phyloP scores from a whole-genome alignment of 2,329 filamentous ascomycete species.

The Diaporthe batatas region DNA sequence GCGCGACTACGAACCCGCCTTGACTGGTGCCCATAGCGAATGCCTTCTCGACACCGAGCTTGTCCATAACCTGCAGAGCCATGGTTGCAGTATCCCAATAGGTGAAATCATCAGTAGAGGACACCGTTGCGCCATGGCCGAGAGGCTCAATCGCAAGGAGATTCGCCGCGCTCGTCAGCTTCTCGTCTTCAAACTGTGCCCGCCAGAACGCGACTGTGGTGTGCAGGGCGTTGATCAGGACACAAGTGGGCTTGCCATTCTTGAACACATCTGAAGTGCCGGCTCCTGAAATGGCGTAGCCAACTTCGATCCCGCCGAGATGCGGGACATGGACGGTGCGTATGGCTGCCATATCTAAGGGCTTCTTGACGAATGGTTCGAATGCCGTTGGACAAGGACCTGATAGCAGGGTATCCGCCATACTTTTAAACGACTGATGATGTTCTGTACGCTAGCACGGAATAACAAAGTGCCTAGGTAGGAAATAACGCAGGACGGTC shows the following conservation, averaged over 20 bases:
- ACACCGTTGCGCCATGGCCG: conserved; percentile 63
- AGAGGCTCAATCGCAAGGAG: conserved; percentile 66
- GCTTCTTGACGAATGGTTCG: too few species aligned
- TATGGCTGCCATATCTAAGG: conserved; percentile 50
- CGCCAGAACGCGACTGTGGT: conserved; percentile 62
- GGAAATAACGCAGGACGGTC: background rate
- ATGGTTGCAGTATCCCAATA: conserved; percentile 69
- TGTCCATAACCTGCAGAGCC: conserved; percentile 68
- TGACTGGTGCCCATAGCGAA: conserved; percentile 67
- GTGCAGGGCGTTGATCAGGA: conserved; percentile 67
- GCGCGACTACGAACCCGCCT: conserved; percentile 64
- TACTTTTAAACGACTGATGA: background rate
- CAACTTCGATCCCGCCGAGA: conserved; percentile 61
- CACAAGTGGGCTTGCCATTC: conserved; percentile 62
- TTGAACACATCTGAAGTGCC: conserved; percentile 53
- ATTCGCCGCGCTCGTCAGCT: conserved; percentile 58
- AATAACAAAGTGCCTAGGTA: too few species aligned
- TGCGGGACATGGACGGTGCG: conserved; percentile 61
- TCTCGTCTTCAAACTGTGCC: conserved; percentile 56
- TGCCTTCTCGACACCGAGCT: conserved; percentile 62
- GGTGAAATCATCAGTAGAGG: conserved; percentile 60
- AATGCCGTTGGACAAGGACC: background rate
- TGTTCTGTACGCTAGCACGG: too few species aligned
- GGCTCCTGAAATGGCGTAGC: conserved; percentile 51
- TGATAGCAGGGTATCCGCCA: too few species aligned